phyloP scores from a whole-genome alignment of 768 basidiomycete species.

The Podaxis sp. region DNA sequence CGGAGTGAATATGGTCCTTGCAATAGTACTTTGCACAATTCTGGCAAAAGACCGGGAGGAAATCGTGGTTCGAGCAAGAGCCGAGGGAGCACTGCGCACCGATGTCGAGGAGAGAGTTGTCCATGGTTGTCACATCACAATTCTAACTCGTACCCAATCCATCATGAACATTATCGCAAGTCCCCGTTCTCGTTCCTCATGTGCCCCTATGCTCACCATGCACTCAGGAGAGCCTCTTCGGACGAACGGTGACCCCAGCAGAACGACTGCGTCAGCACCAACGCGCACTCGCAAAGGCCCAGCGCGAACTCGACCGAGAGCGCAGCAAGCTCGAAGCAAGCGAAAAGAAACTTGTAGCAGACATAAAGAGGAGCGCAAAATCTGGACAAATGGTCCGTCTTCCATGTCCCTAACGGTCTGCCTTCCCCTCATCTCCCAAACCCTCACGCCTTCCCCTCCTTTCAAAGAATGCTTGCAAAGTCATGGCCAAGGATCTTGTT shows the following conservation, averaged over 20 bases:
- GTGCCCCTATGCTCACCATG: slow-evolving; percentile 3
- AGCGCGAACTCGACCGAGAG: slow-evolving; percentile 97
- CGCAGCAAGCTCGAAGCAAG: slow-evolving; percentile 90
- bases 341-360: slow-evolving; percentile 94
- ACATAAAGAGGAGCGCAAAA: slow-evolving; percentile 97
- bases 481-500: slow-evolving; percentile 99
- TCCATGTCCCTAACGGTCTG: neutral
- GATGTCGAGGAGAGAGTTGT: slow-evolving; percentile 41
- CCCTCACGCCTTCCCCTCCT: slow-evolving; percentile 18
- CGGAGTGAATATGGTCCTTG: slow-evolving; percentile 57
- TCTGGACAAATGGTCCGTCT: slow-evolving; percentile 84
- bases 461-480: slow-evolving; percentile 92
- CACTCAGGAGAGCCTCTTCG: slow-evolving; percentile 89
- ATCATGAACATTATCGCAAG: slow-evolving; percentile 81
- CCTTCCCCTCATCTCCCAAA: slow-evolving; percentile 6
- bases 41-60: slow-evolving; percentile 71
- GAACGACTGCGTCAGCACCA: slow-evolving; percentile 97
- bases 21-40: slow-evolving; percentile 62
- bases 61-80: slow-evolving; percentile 65
- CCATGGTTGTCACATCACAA: slow-evolving; percentile 21
- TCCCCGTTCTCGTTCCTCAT: slow-evolving; percentile 10
- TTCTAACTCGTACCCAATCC: slow-evolving; percentile 19
- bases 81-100: slow-evolving; percentile 66
- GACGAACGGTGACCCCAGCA: slow-evolving; percentile 91
- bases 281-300: slow-evolving; percentile 92